Evolutionary conservation across 2,329 filamentous ascomycete species (phyloP).

Genomic region (Rhynchosporium secalis): DNA sequence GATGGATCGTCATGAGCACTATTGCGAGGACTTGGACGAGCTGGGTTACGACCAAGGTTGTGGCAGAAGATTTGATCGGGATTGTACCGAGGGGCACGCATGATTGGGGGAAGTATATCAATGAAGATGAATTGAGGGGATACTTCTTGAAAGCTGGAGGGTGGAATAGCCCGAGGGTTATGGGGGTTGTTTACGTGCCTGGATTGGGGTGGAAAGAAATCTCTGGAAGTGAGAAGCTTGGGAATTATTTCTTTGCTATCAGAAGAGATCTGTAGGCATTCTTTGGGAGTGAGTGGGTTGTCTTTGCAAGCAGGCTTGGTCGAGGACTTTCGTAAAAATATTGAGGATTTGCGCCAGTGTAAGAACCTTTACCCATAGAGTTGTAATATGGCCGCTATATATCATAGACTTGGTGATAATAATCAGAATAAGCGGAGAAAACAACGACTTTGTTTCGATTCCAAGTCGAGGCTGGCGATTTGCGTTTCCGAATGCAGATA

Average conservation of each 20-base stretch:
- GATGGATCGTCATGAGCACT: constrained; percentile 90
- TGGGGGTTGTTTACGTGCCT: constrained; percentile 89
- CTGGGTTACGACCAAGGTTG: constrained; percentile 88
- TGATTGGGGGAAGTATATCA: constrained; percentile 95
- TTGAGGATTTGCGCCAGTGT: too few species aligned
- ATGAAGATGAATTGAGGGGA: constrained; percentile 71
- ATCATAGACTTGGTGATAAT: too few species aligned
- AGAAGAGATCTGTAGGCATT: constrained; percentile 48
- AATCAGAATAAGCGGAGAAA: too few species aligned
- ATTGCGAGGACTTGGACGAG: constrained; percentile 87
- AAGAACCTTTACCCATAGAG: not conserved
- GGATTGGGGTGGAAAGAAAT: constrained; percentile 88
- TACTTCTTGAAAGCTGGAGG: constrained; percentile 53
- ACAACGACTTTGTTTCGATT: too few species aligned
- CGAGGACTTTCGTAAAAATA: not conserved
- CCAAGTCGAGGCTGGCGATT: too few species aligned
- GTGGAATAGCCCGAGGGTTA: constrained; percentile 63
- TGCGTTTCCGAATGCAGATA: too few species aligned
- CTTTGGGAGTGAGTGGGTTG: not conserved
- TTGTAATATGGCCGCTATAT: not conserved
- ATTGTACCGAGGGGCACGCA: constrained; percentile 93
- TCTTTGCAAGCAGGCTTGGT: not conserved
- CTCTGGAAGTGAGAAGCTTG: constrained; percentile 75
- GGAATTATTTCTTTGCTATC: constrained; percentile 96
- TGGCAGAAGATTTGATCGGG: constrained; percentile 83